Percentiles rank a stretch among this genome's conserved stretches.
Conservation (phyloP, 352 stramenopile species). For the Hyaloperonospora arabidopsidis region DNA sequence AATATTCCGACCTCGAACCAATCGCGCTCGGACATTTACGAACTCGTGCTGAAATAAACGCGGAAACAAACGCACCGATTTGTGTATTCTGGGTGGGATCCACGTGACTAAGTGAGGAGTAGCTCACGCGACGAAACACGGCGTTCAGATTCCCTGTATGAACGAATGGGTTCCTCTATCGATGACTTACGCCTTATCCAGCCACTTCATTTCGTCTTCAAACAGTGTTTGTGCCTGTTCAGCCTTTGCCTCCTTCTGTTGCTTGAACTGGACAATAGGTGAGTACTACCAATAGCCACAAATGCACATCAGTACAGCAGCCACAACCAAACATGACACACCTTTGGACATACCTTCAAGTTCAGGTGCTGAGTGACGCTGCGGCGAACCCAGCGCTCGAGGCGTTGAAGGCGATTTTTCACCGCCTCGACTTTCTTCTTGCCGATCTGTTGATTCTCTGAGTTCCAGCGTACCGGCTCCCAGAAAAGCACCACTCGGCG, state of each 20-base stretch:
- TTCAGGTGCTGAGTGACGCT: slow-evolving; percentile 71
- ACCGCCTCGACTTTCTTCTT: slow-evolving; percentile 69
- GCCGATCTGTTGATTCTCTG: slow-evolving; percentile 58
- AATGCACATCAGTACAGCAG: neutral
- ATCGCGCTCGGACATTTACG: slow-evolving; percentile 93
- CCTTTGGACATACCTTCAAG: slow-evolving; percentile 46
- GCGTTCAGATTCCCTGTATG: slow-evolving; percentile 13
- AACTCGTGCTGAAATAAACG: slow-evolving; percentile 73
- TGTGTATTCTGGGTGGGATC: slow-evolving; percentile 1
- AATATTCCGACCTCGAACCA: slow-evolving; percentile 95
- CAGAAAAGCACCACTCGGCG: slow-evolving; percentile 61
- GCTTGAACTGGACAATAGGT: slow-evolving; percentile 71
- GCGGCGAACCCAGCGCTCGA: slow-evolving; percentile 61
- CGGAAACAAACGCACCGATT: neutral
- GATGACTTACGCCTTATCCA: slow-evolving; percentile 34
- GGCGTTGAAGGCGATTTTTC: slow-evolving; percentile 48
- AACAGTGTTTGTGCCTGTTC: slow-evolving; percentile 55
- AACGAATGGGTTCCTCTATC: slow-evolving; percentile 23
- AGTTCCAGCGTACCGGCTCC: slow-evolving; percentile 62
- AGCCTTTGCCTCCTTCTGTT: slow-evolving; percentile 53
- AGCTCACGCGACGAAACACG: slow-evolving; percentile 17
- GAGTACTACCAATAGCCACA: slow-evolving; percentile 45
- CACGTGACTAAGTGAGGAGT: slow-evolving; percentile 1
- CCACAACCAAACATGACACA: neutral
- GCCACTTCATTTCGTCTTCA: slow-evolving; percentile 72